Evolutionary conservation across 75 land plant genomes (phyloP).

Genomic region (Gnetum montanum): DNA sequence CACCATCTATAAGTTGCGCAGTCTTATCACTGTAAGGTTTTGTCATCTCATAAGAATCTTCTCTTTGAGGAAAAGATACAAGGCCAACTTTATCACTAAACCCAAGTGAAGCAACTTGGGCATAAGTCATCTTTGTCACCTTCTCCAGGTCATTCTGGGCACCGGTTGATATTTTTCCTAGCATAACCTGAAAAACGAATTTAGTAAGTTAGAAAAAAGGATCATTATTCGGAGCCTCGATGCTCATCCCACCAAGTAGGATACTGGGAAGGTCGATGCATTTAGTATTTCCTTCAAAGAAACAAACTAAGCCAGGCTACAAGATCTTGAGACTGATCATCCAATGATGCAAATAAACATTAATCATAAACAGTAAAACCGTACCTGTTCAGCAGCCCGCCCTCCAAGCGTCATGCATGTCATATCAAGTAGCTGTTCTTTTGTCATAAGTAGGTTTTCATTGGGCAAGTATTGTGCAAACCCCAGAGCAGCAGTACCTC

Average conservation of each 20-base stretch:
- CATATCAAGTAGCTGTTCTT: constrained; percentile 94
- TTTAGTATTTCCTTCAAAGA: too few relatives aligned
- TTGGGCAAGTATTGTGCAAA: constrained; percentile 97
- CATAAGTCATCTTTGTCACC: constrained; percentile 96
- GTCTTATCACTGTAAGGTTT: constrained; percentile 95
- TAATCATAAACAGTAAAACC: too few relatives aligned
- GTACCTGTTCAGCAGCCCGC: constrained; percentile 93
- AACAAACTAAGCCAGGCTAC: too few relatives aligned
- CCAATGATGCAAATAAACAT: too few relatives aligned
- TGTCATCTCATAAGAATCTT: constrained; percentile 64
- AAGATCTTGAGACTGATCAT: too few relatives aligned
- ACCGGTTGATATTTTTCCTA: constrained; percentile 94
- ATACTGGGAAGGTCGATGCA: too few relatives aligned
- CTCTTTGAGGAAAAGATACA: constrained; percentile 87
- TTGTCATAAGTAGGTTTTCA: constrained; percentile 92
- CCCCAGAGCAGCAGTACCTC: constrained; percentile 93
- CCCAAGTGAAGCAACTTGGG: constrained; percentile 95
- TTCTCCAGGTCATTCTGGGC: constrained; percentile 98
- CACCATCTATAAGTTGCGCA: constrained; percentile 72
- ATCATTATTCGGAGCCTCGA: too few relatives aligned
- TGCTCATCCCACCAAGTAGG: too few relatives aligned
- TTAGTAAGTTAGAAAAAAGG: too few relatives aligned
- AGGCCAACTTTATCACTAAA: constrained; percentile 97
- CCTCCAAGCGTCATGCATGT: constrained; percentile 99
- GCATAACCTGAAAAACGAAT: constrained; percentile 62